phyloP scores from a whole-genome alignment of 1,284 basidiomycete species.

The Schizophyllum amplum region DNA sequence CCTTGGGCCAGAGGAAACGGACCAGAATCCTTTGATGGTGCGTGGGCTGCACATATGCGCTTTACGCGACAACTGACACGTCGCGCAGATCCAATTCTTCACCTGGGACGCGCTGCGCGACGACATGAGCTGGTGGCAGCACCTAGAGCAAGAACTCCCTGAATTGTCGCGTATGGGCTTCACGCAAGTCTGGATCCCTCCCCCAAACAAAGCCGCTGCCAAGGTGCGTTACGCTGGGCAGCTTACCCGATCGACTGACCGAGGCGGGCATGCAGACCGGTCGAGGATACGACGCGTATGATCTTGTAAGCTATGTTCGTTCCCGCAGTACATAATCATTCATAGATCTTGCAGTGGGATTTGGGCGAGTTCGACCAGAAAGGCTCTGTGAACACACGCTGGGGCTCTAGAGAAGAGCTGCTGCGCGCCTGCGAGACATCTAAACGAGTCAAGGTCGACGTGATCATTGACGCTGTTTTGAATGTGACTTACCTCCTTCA shows the following conservation, averaged over 20 bases:
- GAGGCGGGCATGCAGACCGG: slow-evolving; percentile 35
- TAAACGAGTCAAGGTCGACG: slow-evolving; percentile 48
- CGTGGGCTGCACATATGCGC: background rate
- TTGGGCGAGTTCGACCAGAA: slow-evolving; percentile 91
- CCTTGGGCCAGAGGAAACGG: background rate
- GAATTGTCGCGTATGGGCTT: slow-evolving; percentile 71
- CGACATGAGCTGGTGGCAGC: slow-evolving; percentile 75
- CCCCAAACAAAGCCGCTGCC: slow-evolving; percentile 65
- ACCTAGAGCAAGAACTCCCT: slow-evolving; percentile 67
- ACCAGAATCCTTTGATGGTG: background rate
- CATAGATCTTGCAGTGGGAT: slow-evolving; percentile 57
- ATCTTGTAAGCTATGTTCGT: slow-evolving; percentile 43
- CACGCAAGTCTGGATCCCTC: slow-evolving; percentile 77
- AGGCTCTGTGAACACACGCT: slow-evolving; percentile 74
- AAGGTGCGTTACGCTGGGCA: slow-evolving; percentile 28
- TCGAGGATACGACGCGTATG: slow-evolving; percentile 76
- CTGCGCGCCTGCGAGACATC: slow-evolving; percentile 57
- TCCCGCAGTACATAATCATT: background rate
- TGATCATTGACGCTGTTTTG: slow-evolving; percentile 71
- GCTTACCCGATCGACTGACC: background rate
- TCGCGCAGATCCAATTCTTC: slow-evolving; percentile 68
- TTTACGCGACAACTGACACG: background rate
- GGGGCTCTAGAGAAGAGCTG: slow-evolving; percentile 85
- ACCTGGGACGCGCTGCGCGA: slow-evolving; percentile 65
- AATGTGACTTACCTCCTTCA: slow-evolving; percentile 37